phyloP scores from a whole-genome alignment of 768 basidiomycete genomes.

The Sporobolomyces phaffii region DNA sequence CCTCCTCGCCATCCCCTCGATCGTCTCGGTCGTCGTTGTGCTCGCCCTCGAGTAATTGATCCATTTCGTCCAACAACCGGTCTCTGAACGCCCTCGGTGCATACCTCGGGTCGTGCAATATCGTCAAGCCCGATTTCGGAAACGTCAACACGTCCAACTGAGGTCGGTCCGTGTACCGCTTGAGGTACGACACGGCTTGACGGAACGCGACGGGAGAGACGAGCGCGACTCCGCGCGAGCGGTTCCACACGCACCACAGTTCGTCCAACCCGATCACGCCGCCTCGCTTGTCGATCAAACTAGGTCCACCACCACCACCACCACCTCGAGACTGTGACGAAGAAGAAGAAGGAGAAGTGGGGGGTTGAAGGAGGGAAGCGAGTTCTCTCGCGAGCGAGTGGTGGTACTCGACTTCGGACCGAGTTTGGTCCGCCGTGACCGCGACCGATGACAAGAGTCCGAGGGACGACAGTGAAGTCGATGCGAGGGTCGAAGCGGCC shows the following conservation, averaged over 20 bases:
- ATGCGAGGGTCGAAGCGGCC: conserved; percentile 24
- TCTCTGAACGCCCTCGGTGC: conserved; percentile 62
- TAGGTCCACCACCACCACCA: too few relatives aligned
- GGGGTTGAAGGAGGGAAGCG: conserved; percentile 54
- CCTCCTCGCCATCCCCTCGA: conserved; percentile 27
- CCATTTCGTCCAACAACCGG: conserved; percentile 58
- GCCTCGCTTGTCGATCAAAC: conserved; percentile 9
- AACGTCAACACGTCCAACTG: conserved; percentile 66
- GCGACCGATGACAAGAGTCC: conserved; percentile 14
- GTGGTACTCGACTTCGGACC: conserved; percentile 70
- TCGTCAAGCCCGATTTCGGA: conserved; percentile 60
- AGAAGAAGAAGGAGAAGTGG: too few relatives aligned
- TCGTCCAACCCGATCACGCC: conserved; percentile 39
- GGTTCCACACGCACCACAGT: conserved; percentile 43
- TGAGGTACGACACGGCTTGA: conserved; percentile 62
- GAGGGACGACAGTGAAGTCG: conserved; percentile 3
- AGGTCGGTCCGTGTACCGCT: conserved; percentile 30
- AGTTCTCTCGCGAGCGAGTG: conserved; percentile 78
- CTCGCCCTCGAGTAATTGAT: too few relatives aligned
- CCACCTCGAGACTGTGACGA: too few relatives aligned
- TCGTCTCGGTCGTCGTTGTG: not conserved
- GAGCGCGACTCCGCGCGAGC: conserved; percentile 36
- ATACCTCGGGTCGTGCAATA: conserved; percentile 70
- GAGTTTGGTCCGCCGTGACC: conserved; percentile 64
- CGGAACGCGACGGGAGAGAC: not conserved